Evolutionary conservation across 768 basidiomycete species (phyloP), one percentile per base, ranked within the genome.

Genomic region (Heimioporus sp.): DNA sequence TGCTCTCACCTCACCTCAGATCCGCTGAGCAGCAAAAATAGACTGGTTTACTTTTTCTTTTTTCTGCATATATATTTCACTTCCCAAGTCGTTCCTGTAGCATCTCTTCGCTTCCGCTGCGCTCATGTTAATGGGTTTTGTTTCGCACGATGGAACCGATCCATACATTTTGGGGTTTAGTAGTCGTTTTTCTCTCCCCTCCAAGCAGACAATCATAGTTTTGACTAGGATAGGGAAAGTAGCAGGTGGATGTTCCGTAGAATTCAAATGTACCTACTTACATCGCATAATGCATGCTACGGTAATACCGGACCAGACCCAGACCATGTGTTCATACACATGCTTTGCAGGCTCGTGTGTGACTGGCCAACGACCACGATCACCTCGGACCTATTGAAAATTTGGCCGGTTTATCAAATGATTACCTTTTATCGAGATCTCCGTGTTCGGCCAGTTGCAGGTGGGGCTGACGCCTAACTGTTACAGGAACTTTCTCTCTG

Each of bases 11-110:
- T 31, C 21, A 37, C 16, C 37, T 46, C 48, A 64, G 60, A 54
- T 65, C 66, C 30, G 63, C 61, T 56, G 63, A 66, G 40, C 62
- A 63, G 16, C 65, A 64, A 52, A 63, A 65, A 65, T 72, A 75
- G 63, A 54, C 52, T n/a, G 3, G 5, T 40, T 10, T 13, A 38
- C 35, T 16, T 34, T 39, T 43, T 19, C 24, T 34, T 34, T 45
- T 38, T 12, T 17, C 37, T 43, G 17, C 12, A 15, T 42, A 34
- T 40, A 51, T 39, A 32, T 34, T 41, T 19, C 30, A 35, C 15
- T 35, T 8, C 45, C 6, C 49, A 21, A 24, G 47, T 43, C 43
- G 36, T 51, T 60, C 52, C 54, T 59, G 52, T 46, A 36, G 28
- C 46, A 38, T 56, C 53, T 56, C 45, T 57, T 65, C 62, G 58